Conservation (phyloP, 306 rosid genomes). For the Quercus cerris region DNA sequence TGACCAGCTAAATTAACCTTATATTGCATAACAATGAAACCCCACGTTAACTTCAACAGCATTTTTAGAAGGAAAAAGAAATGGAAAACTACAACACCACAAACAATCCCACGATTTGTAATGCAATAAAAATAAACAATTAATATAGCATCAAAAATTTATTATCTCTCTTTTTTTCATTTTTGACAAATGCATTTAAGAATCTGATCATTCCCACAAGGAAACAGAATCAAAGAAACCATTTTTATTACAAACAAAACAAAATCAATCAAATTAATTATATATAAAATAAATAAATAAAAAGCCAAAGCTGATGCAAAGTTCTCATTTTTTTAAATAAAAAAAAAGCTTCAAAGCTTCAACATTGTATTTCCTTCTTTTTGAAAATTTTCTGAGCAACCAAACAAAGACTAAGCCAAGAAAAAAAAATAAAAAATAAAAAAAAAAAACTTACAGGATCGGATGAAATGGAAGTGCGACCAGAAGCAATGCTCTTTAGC, state of each 20-base stretch:
- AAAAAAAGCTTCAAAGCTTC: no score
- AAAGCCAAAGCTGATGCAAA: no score
- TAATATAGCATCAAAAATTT: background rate
- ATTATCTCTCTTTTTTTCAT: background rate
- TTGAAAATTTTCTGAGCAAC: conserved; percentile 2
- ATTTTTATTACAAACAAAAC: background rate
- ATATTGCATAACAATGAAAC: background rate
- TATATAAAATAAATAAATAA: no score
- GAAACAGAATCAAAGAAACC: background rate
- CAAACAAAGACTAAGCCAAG: conserved; percentile 5
- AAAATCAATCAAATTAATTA: background rate
- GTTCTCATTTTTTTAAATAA: no score
- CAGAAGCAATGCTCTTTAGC: conserved; percentile 97
- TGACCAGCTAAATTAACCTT: background rate
- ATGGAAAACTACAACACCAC: background rate
- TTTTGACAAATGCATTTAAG: background rate
- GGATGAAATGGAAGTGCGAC: conserved; percentile 83
- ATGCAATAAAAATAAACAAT: background rate
- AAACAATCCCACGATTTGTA: background rate
- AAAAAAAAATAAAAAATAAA: background rate
- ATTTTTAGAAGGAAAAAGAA: background rate
- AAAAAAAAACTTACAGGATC: conserved; percentile 66
- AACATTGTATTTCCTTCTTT: background rate
- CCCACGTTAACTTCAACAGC: background rate
- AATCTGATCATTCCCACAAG: background rate